Conservation (phyloP, 768 basidiomycete species). For the Russula virescens region DNA sequence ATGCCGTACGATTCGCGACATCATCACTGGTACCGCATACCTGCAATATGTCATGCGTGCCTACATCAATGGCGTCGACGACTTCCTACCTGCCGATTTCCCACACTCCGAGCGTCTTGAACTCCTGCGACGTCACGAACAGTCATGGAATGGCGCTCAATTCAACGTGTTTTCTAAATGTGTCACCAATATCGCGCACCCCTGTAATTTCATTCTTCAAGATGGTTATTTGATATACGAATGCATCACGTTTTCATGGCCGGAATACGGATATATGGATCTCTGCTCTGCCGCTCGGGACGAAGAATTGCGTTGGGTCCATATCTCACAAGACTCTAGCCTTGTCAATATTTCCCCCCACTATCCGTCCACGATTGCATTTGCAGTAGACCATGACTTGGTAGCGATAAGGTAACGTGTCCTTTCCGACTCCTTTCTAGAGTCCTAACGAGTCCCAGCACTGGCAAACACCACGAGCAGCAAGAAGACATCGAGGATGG, state of each 20-base stretch:
- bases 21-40: too few relatives aligned
- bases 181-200: too few relatives aligned
- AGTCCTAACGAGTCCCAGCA: not conserved
- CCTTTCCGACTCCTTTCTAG: not conserved
- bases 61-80: too few relatives aligned
- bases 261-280: constrained; percentile 4
- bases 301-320: not conserved
- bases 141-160: not conserved
- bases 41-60: too few relatives aligned
- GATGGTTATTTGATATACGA: not conserved
- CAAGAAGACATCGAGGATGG: too few relatives aligned
- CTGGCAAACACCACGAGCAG: too few relatives aligned
- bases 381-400: constrained; percentile 4
- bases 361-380: not conserved
- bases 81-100: too few relatives aligned
- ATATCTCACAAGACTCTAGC: not conserved
- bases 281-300: not conserved
- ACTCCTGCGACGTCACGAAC: not conserved
- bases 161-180: not conserved
- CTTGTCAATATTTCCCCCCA: too few relatives aligned
- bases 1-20: too few relatives aligned
- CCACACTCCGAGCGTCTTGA: not conserved
- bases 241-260: too few relatives aligned
- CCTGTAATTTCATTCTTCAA: not conserved
- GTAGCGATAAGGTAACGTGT: not conserved